Percentiles rank a stretch among this genome's conserved stretches.
These are phyloP conservation scores for Asterophora lycoperdoides DNA, from an alignment of 768 basidiomycete species.

Conservation along the genomic window DNA sequence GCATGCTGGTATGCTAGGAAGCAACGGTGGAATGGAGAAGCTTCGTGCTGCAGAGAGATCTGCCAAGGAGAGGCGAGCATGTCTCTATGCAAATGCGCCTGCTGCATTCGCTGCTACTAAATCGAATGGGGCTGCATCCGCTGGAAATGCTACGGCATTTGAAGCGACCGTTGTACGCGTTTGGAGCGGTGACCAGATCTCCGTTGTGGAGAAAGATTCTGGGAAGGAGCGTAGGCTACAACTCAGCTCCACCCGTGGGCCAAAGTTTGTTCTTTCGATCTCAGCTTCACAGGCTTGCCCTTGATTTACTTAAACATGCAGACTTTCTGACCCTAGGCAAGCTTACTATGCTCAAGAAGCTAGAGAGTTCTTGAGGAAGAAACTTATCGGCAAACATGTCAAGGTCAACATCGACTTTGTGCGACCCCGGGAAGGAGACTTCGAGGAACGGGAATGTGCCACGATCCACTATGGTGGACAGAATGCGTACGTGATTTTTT, in stretches of 20 bases:
- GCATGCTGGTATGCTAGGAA: constrained; percentile 94
- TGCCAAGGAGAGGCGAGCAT: constrained; percentile 72
- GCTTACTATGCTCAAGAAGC: constrained; percentile 89
- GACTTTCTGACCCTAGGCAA: constrained; percentile 81
- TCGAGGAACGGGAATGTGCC: constrained; percentile 88
- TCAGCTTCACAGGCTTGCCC: background rate
- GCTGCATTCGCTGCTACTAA: constrained; percentile 39
- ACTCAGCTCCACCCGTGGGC: constrained; percentile 83
- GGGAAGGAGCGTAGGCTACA: constrained; percentile 80
- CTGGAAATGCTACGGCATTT: constrained; percentile 51
- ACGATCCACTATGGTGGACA: constrained; percentile 83
- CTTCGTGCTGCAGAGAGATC: constrained; percentile 78
- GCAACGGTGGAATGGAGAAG: constrained; percentile 80
- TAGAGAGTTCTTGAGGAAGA: constrained; percentile 88
- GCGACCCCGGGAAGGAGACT: constrained; percentile 89
- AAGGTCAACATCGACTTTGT: constrained; percentile 85
- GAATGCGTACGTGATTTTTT: constrained; percentile 54
- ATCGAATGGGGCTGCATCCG: constrained; percentile 39
- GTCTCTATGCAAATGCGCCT: constrained; percentile 61
- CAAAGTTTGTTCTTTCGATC: constrained; percentile 48
- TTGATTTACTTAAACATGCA: constrained; percentile 22
- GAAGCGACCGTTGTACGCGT: constrained; percentile 82
- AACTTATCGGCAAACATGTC: constrained; percentile 85
- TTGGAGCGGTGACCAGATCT: constrained; percentile 92
- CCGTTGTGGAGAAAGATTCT: constrained; percentile 67